These are phyloP conservation scores for Salix brachista DNA, from an alignment of 345 rosid species.

Conservation along the genomic window DNA sequence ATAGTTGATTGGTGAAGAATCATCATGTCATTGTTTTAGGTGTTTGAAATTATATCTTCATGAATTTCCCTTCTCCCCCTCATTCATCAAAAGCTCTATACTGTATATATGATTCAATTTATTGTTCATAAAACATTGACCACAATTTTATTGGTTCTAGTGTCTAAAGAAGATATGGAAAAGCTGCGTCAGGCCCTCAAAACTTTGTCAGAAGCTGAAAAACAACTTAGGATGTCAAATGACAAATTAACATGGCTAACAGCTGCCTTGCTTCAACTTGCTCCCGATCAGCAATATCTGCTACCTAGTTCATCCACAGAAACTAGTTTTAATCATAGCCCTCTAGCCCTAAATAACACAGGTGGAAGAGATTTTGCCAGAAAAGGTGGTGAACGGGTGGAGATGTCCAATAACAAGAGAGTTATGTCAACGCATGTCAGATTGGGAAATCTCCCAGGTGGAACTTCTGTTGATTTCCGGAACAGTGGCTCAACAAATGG, in stretches of 20 bases:
- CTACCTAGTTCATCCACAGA: constrained; percentile 60
- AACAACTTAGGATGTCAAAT: constrained; percentile 82
- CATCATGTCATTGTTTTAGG: neutral
- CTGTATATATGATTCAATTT: neutral
- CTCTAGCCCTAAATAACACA: constrained; percentile 24
- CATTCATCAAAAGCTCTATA: neutral
- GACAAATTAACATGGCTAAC: constrained; percentile 97
- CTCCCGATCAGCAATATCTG: constrained; percentile 89
- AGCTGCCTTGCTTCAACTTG: constrained; percentile 95
- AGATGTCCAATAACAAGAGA: constrained; percentile 25
- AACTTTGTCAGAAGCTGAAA: constrained; percentile 93
- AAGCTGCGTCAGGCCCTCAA: constrained; percentile 86
- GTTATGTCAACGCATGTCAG: constrained; percentile 33
- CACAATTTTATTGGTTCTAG: constrained; percentile 37
- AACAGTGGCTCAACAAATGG: constrained; percentile 23
- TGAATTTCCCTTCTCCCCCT: neutral
- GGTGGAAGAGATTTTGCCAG: constrained; percentile 40
- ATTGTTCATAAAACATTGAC: constrained; percentile 13
- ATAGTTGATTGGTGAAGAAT: neutral
- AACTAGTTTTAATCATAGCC: constrained; percentile 59
- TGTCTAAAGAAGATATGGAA: constrained; percentile 92
- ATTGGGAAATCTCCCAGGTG: constrained; percentile 34
- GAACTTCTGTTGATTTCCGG: constrained; percentile 24
- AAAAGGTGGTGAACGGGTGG: constrained; percentile 34
- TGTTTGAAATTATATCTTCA: neutral